Percentiles rank a stretch among this genome's conserved stretches.
These are phyloP conservation scores for Candida tibetensis DNA, from an alignment of 805 yeast genomes.

Conservation along the genomic window DNA sequence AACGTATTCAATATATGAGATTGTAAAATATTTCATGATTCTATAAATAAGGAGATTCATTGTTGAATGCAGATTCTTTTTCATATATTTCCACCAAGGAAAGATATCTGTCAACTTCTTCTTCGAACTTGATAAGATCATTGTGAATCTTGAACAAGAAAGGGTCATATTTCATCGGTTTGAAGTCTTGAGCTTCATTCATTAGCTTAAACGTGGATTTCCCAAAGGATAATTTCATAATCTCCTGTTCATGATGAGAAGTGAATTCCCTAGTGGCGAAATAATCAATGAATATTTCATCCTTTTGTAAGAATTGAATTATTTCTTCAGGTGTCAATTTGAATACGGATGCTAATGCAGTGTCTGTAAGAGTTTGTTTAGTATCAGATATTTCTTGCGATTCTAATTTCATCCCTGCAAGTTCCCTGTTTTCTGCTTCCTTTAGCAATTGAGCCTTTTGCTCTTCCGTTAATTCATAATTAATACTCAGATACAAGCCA, in stretches of 20 bases:
- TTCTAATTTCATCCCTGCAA: conserved; percentile 5
- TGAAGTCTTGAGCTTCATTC: conserved; percentile 23
- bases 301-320: conserved; percentile 23
- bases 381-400: conserved; percentile 2
- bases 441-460: conserved; percentile 9
- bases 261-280: conserved; percentile 29
- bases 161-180: conserved; percentile 29
- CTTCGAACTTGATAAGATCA: conserved; percentile 24
- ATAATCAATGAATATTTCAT: conserved; percentile 29
- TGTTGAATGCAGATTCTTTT: not conserved
- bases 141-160: conserved; percentile 18
- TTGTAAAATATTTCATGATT: too few species aligned
- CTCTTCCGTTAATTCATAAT: conserved; percentile 9
- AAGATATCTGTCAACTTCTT: conserved; percentile 20
- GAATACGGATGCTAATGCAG: not conserved
- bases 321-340: conserved; percentile 15
- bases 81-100: conserved; percentile 3
- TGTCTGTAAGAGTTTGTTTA: not conserved
- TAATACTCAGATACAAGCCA: not conserved
- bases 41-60: not conserved
- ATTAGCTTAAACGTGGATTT: conserved; percentile 14
- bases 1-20: too few species aligned
- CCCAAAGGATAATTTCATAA: conserved; percentile 20
- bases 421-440: conserved; percentile 4
- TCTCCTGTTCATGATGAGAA: conserved; percentile 32